A percentile compares a stretch with the other conserved stretches of the same genome.
These are phyloP conservation scores for Phytophthora idaei DNA, from an alignment of 352 stramenopile genomes.

Conservation along the genomic window DNA sequence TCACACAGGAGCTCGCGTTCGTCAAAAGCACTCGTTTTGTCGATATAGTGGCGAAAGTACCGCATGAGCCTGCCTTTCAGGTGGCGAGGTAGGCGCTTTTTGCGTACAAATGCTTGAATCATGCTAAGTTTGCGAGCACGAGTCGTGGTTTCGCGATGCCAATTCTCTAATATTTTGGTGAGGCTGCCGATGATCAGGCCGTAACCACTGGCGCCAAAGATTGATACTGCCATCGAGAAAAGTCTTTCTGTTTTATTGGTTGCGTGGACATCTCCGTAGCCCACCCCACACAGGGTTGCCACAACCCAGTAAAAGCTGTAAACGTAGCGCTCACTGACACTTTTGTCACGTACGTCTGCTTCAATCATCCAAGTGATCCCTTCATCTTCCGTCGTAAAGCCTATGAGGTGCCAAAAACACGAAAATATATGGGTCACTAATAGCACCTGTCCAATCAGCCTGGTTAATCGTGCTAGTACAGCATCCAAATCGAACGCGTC, in stretches of 20 bases:
- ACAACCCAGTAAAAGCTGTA: slow-evolving; percentile 90
- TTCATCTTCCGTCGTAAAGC: slow-evolving; percentile 43
- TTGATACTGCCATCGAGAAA: slow-evolving; percentile 71
- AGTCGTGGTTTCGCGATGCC: slow-evolving; percentile 66
- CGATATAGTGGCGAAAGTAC: slow-evolving; percentile 86
- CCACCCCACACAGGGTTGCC: slow-evolving; percentile 77
- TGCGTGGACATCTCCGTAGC: slow-evolving; percentile 83
- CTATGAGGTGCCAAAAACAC: slow-evolving; percentile 83
- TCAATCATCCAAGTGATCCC: slow-evolving; percentile 47
- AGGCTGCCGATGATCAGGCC: slow-evolving; percentile 87
- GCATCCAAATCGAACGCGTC: slow-evolving; percentile 70
- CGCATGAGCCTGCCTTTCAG: slow-evolving; percentile 60
- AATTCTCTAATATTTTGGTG: slow-evolving; percentile 83
- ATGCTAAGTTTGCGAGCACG: slow-evolving; percentile 65
- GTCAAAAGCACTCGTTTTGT: slow-evolving; percentile 76
- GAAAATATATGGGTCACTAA: slow-evolving; percentile 75
- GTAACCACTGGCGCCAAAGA: slow-evolving; percentile 79
- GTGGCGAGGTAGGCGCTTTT: slow-evolving; percentile 58
- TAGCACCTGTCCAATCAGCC: slow-evolving; percentile 69
- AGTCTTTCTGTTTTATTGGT: slow-evolving; percentile 72
- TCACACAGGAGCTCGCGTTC: slow-evolving; percentile 78
- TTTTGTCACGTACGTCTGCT: slow-evolving; percentile 29
- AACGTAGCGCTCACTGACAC: slow-evolving; percentile 58
- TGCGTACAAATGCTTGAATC: slow-evolving; percentile 67
- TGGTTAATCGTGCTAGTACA: slow-evolving; percentile 63